Base-by-base conservation (phyloP, 768 basidiomycete genomes). In the Collybia mongolica region DNA sequence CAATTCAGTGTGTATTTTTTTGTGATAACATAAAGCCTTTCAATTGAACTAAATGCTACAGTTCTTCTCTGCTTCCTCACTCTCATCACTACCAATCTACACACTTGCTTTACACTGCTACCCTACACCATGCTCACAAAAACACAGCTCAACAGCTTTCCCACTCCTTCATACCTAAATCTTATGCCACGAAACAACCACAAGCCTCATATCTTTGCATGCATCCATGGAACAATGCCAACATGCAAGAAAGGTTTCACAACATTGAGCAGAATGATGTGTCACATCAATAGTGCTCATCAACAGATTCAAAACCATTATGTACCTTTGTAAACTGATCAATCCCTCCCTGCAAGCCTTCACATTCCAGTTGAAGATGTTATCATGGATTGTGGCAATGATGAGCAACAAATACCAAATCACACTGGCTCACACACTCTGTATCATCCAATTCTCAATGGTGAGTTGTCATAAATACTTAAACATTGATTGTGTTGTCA, bases 381-480 rank as follows among this genome's bases (percentile, higher is more conserved):
- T 24, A 5, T 35, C 22, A 20, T 32, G 2, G 9, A 44, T 17
- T 2, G 19, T 28, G 43, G 43, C 28, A 44, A 17, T 17, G 28
- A 43, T 43, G 41, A 22, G 4, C 2, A 18, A 9, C 44, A 44
- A 5, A 6, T 29, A 44, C 28, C 11, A 12, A 12, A 18, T 11
- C 42, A 44, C 26, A 19, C 19, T 18, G 44, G 14, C 29, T 23
- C 17, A 12, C 28, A 45, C 18, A 45, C 28, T 14, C 36, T 17
- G 29, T 20, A 6, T 35, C 44, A 45, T 32, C 44, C 44, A 3
- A 45, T 45, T 11, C 44, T 45, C 29, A 19, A 45, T 45, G 44
- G 44, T 45, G 36, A 45, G 44, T 45, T 2, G 14, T 44, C 19
- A n/a, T n/a, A n/a, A n/a, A 26, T 26, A 7, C 24, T 26, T 35